A percentile compares a stretch with the other conserved stretches of the same genome.
These are phyloP conservation scores for Nematocida parisii DNA, from an alignment of 371 early-diverging fungal species.

Conservation along the genomic window DNA sequence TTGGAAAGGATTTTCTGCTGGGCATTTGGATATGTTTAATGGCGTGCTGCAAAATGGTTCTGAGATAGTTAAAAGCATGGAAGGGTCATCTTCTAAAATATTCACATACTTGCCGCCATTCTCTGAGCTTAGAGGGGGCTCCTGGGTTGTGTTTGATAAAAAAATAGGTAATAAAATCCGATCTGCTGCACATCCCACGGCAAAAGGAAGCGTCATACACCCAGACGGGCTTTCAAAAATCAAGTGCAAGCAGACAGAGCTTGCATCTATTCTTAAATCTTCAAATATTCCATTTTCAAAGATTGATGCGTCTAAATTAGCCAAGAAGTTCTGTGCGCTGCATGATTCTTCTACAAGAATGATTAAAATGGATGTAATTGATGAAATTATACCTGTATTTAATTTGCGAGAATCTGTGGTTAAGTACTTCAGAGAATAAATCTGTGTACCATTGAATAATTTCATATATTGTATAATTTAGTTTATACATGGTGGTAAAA, in stretches of 20 bases:
- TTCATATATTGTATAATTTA: no score
- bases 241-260: slow-evolving; percentile 77
- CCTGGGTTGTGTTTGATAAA: slow-evolving; percentile 95
- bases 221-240: slow-evolving; percentile 96
- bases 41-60: slow-evolving; percentile 91
- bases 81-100: slow-evolving; percentile 85
- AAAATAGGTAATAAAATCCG: slow-evolving; percentile 95
- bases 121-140: slow-evolving; percentile 94
- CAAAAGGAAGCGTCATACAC: slow-evolving; percentile 89
- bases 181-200: slow-evolving; percentile 85
- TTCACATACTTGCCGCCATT: slow-evolving; percentile 89
- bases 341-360: slow-evolving; percentile 51
- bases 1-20: slow-evolving; percentile 98
- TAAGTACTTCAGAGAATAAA: slow-evolving; percentile 34
- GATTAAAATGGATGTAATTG: slow-evolving; percentile 53
- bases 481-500: no score
- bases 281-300: slow-evolving; percentile 1
- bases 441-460: background rate
- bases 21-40: slow-evolving; percentile 93
- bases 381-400: slow-evolving; percentile 37
- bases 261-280: slow-evolving; percentile 1
- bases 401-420: slow-evolving; percentile 22
- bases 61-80: slow-evolving; percentile 87
- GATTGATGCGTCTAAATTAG: background rate
- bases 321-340: slow-evolving; percentile 43